Evolutionary conservation across 768 basidiomycete species (phyloP), one percentile per base, ranked within the genome.

Genomic region (Austroboletus eburneus): DNA sequence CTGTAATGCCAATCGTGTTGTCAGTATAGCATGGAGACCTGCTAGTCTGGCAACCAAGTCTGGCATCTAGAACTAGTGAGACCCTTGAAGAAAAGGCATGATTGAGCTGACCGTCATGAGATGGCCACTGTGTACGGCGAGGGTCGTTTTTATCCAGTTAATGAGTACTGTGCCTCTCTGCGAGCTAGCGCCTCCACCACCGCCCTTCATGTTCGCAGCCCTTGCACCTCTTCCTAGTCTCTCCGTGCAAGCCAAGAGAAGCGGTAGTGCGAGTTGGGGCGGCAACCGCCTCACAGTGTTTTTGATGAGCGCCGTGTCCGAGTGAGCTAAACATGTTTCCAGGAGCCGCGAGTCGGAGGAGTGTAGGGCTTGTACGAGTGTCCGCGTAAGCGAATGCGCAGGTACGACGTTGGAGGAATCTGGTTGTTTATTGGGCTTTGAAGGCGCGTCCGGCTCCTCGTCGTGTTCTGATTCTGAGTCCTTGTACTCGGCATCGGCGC

Each of bases 341-440:
- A 98, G 70, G 30, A 98, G 72, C 9, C 81, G 80, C 3, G 87
- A 79, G 71, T 99, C 96, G 17, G 88, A 85, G 1, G 96, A 97
- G 64, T 99, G 96, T 22, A 99, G 70, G 0, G 96, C 95, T 69
- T 99, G 96, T 48, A 95, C 89, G 40, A 99, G 76, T 22, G 95
- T 94, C 45, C 92, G 85, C 22, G 95, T 91, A 49, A 98, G 77
- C 0, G 95, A 94, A 53, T 85, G 82, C 1, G 91, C 82, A 30
- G 93, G 89, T 17, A 83, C 72, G 33, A 75, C 65, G n/a, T 72
- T 59, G 8, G 62, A 59, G 12, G 71, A 69, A 18, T 44, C 60
- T 40, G 46, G 54, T 23, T 46, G 46, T 47, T 41, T 60, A 45
- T 54, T 18, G 9, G 43, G 39, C 37, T 30, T 52, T 20, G 57